These are phyloP conservation scores for Cutaneotrichosporon cutaneum DNA, from an alignment of 1,284 basidiomycete species.

Conservation along the genomic window DNA sequence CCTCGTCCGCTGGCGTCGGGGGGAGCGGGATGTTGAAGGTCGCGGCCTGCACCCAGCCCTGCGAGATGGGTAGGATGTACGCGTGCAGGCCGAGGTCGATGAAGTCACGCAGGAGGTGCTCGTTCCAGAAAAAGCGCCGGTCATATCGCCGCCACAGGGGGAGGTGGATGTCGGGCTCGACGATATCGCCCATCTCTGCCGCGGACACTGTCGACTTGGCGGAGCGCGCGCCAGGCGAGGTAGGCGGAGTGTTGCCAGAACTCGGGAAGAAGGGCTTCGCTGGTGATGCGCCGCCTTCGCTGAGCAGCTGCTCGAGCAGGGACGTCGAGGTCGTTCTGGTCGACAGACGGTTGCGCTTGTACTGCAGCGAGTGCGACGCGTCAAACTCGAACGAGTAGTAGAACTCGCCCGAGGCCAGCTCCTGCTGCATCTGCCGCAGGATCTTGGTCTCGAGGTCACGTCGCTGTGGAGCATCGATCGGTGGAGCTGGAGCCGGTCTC, in stretches of 20 bases:
- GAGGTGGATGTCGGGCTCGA: conserved; percentile 55
- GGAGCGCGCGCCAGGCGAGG: conserved; percentile 3
- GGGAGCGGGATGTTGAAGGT: conserved; percentile 62
- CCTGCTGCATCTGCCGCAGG: conserved; percentile 47
- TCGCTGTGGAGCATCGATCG: conserved; percentile 39
- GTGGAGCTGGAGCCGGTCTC: conserved; percentile 15
- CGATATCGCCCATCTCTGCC: conserved; percentile 31
- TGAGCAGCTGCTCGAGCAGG: conserved; percentile 34
- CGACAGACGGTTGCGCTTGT: conserved; percentile 50
- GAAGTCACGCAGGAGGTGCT: conserved; percentile 49
- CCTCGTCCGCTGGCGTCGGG: conserved; percentile 24
- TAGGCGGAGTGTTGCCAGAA: background rate
- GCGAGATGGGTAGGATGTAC: conserved; percentile 81
- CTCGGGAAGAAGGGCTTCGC: conserved; percentile 24
- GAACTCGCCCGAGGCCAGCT: conserved; percentile 50
- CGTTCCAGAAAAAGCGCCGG: conserved; percentile 59
- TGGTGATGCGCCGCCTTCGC: background rate
- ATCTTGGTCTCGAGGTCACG: conserved; percentile 53
- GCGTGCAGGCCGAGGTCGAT: conserved; percentile 61
- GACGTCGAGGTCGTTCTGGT: conserved; percentile 26
- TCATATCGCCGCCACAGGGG: conserved; percentile 57
- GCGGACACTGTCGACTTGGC: background rate
- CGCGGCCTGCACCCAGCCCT: conserved; percentile 78
- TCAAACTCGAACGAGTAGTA: conserved; percentile 57
- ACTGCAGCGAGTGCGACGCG: conserved; percentile 56